Percentiles rank a stretch among this genome's conserved stretches.
phyloP scores from a whole-genome alignment of 345 rosid genomes.

The Gossypium herbaceum region DNA sequence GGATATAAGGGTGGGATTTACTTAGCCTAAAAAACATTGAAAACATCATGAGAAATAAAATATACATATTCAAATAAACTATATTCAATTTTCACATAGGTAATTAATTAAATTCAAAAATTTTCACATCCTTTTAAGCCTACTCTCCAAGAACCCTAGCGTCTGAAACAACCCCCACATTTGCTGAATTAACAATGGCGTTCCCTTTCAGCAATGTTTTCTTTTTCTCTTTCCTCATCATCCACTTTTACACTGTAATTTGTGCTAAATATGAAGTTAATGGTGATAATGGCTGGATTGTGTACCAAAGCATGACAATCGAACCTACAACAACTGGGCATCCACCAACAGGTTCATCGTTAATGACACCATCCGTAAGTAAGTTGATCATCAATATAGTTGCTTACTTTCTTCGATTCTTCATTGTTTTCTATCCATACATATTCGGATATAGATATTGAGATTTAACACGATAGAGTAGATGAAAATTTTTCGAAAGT shows the following conservation, averaged over 20 bases:
- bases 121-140: background rate
- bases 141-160: background rate
- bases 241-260: constrained; percentile 17
- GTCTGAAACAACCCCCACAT: background rate
- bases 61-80: no score
- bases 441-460: no score
- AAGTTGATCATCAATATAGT: no score
- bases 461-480: no score
- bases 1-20: no score
- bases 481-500: no score
- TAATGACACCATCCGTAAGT: constrained; percentile 59
- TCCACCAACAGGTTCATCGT: constrained; percentile 64
- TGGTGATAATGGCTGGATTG: constrained; percentile 59
- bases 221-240: constrained; percentile 15
- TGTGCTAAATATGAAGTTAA: constrained; percentile 56
- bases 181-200: constrained; percentile 19
- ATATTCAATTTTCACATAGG: no score
- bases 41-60: no score
- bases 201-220: background rate
- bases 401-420: no score
- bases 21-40: no score
- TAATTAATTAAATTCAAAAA: no score
- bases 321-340: constrained; percentile 72
- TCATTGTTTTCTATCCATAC: no score
- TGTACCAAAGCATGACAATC: constrained; percentile 36